Conservation (phyloP, 495 filamentous ascomycete genomes). For the Penicillium riverlandense region DNA sequence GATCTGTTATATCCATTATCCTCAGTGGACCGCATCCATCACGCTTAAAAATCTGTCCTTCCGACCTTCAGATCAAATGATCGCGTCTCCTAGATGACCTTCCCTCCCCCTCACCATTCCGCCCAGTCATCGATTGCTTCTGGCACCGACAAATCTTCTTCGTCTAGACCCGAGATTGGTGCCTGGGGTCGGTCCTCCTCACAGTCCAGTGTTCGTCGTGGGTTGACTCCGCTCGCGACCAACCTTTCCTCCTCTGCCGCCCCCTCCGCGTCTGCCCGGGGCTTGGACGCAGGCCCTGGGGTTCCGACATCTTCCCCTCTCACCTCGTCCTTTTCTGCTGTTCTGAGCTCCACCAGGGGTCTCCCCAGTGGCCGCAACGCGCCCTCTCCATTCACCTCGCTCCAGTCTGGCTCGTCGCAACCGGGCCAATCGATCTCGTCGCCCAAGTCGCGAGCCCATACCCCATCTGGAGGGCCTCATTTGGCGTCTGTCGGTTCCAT, state of each 20-base stretch:
- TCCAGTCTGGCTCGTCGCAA: slow-evolving; percentile 56
- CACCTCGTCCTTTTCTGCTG: slow-evolving; percentile 53
- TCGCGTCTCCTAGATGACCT: slow-evolving; percentile 59
- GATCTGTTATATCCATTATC: too few relatives aligned
- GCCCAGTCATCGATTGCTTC: slow-evolving; percentile 57
- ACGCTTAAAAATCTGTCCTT: slow-evolving; percentile 38
- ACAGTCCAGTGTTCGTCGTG: slow-evolving; percentile 52
- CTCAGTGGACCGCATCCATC: slow-evolving; percentile 12
- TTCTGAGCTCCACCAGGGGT: slow-evolving; percentile 44
- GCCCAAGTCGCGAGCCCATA: slow-evolving; percentile 52
- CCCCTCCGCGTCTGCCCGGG: slow-evolving; percentile 40
- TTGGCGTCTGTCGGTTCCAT: slow-evolving; percentile 51
- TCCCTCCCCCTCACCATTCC: slow-evolving; percentile 54
- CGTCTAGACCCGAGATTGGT: slow-evolving; percentile 51
- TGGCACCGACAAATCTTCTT: slow-evolving; percentile 48
- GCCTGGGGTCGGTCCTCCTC: slow-evolving; percentile 53
- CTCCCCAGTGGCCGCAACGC: slow-evolving; percentile 42
- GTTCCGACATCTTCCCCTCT: slow-evolving; percentile 47
- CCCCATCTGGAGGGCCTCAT: slow-evolving; percentile 52
- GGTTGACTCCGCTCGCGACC: slow-evolving; percentile 57
- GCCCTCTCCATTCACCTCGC: slow-evolving; percentile 45
- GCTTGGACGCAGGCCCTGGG: slow-evolving; percentile 35
- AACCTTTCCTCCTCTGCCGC: slow-evolving; percentile 38
- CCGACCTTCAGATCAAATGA: slow-evolving; percentile 47
- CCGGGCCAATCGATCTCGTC: slow-evolving; percentile 49